Evolutionary conservation across 371 early-diverging fungal genomes (phyloP), one percentile per base, ranked within the genome.

Genomic region (Mucor mucedo): DNA sequence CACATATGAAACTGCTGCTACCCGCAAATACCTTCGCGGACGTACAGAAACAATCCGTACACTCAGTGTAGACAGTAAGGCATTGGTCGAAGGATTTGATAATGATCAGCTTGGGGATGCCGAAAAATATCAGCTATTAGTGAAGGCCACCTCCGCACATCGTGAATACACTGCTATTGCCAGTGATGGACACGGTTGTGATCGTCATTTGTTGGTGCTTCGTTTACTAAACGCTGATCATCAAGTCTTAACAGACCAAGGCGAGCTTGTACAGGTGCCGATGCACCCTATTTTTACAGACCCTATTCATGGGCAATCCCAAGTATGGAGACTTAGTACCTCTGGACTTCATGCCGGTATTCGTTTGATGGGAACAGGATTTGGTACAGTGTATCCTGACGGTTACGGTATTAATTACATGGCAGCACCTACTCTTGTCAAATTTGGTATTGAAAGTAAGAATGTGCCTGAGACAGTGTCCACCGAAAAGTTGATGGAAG

Each of bases 391-490:
- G n/a, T 82, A 69, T 52, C 84, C 82, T 1, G 89, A 95, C 63
- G 93, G 94, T 1, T 97, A 95, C 68, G 96, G 95, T 35, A 89
- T 93, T 70, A 96, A 95, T 77, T 97, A 97, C 73, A 84, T 88
- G 68, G 80, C 93, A 2, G 87, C 84, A 14, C 80, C 83, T 3
- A 73, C 77, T 28, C 45, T 81, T 9, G 79, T 95, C 55, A 93
- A 89, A 62, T 91, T 93, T 77, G 93, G 93, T 33, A 85, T 92
- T 42, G 95, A 95, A 68, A 85, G 84, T 60, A 96, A 96, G 69
- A 68, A 75, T 28, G 77, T 73, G 1, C 60, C 72, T 44, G 79
- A 76, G 52, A 77, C 77, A 4, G 76, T 82, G 0, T 63, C 79
- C 32, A 80, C 89, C 0, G 63, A 53, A 27, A 69, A 60, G n/a